phyloP scores from a whole-genome alignment of 805 yeast genomes.

The Metschnikowia hibisci region DNA sequence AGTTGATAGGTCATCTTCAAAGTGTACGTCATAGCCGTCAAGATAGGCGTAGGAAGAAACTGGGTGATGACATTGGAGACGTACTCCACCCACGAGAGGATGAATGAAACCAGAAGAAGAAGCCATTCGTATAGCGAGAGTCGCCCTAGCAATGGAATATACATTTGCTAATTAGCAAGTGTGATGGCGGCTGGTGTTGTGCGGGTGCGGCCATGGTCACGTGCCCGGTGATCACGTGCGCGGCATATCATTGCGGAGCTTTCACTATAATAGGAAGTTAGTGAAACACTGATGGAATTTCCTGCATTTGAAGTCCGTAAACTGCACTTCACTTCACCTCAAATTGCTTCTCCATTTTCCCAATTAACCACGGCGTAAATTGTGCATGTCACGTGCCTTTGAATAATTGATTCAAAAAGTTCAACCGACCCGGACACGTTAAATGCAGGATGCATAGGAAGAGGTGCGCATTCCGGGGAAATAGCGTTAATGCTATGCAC shows the following conservation, averaged over 20 bases:
- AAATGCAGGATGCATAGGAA: not conserved
- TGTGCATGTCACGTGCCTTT: too few relatives aligned
- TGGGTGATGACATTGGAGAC: constrained; percentile 42
- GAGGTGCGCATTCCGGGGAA: not conserved
- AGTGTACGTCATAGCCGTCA: constrained; percentile 32
- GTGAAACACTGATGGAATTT: too few relatives aligned
- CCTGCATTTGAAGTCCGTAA: too few relatives aligned
- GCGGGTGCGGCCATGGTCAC: not conserved
- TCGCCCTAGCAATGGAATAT: constrained; percentile 29
- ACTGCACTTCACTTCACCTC: too few relatives aligned
- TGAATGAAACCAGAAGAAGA: constrained; percentile 39
- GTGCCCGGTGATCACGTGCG: not conserved
- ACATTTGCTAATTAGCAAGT: constrained; percentile 6
- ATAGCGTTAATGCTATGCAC: not conserved
- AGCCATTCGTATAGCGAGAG: constrained; percentile 49
- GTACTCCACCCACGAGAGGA: constrained; percentile 49
- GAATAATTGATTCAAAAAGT: not conserved
- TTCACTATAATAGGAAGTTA: too few relatives aligned
- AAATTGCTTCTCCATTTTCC: too few relatives aligned
- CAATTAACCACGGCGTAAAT: too few relatives aligned
- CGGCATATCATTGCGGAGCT: too few relatives aligned
- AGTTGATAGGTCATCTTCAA: constrained; percentile 25
- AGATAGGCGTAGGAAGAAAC: constrained; percentile 42
- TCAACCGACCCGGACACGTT: not conserved
- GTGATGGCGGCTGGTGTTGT: not conserved